A percentile compares a stretch with the other conserved stretches of the same genome.
Evolutionary conservation across 768 basidiomycete species (phyloP).

Genomic region (Suillus subluteus): DNA sequence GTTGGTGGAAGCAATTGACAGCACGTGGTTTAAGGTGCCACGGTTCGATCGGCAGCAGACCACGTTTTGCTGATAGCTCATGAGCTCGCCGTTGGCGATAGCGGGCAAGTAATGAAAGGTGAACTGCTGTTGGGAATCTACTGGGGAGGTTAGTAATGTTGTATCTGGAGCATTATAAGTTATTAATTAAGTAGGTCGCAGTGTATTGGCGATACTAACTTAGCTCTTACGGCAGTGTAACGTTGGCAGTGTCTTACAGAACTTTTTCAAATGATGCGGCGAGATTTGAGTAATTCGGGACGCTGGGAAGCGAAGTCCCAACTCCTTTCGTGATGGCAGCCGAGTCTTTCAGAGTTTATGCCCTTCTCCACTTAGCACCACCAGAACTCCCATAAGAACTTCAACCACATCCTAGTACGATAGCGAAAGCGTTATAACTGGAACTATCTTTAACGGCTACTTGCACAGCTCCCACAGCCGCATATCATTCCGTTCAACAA

Average conservation of each 20-base stretch:
- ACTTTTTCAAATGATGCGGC: background rate
- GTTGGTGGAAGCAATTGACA: background rate
- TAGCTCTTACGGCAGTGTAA: too few species aligned
- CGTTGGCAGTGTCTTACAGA: background rate
- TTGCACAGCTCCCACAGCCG: background rate
- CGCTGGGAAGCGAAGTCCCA: background rate
- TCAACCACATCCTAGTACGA: background rate
- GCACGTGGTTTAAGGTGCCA: background rate
- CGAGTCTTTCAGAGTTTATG: background rate
- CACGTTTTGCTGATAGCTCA: background rate
- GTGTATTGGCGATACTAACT: too few species aligned
- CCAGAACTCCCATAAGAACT: background rate
- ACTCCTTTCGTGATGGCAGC: background rate
- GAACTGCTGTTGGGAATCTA: background rate
- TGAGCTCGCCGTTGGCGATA: background rate
- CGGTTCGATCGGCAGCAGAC: background rate
- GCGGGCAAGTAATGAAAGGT: background rate
- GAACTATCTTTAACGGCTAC: background rate
- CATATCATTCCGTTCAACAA: background rate
- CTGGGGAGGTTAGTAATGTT: background rate
- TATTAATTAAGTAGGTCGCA: background rate
- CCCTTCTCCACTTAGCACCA: constrained; percentile 1
- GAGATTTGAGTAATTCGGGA: background rate
- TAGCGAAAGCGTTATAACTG: background rate
- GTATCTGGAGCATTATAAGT: background rate